Base-by-base conservation (phyloP, 495 filamentous ascomycete species). In the Penicillium mononematosum region DNA sequence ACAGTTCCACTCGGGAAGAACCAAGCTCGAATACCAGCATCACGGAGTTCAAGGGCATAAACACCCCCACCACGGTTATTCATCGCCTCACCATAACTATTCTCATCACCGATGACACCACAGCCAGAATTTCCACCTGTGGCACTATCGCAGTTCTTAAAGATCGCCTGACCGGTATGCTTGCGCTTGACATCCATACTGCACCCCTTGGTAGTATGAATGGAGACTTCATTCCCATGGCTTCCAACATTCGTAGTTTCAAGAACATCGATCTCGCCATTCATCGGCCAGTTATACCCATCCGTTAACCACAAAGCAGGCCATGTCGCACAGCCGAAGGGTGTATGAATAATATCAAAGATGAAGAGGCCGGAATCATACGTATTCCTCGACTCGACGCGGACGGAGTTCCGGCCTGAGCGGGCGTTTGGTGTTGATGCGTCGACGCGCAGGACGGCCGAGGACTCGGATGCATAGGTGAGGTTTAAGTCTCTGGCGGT, bases 291-390 rank as follows among this genome's bases (percentile, higher is more conserved):
- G 34, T 81, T 78, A 17, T 73, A 63, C 0, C 81, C 78, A 16
- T 81, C 85, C 1, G 83, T 83, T 8, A 88, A 67, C 85, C 85
- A 88, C 20, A 89, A 80, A 0, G 82, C 82, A 0, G 80, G 80
- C 81, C 81, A 83, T 14, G 80, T 82, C 1, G 71, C 80, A 57
- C 81, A 84, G 17, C 77, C 78, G 45, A 73, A 74, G 16, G 79
- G 79, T 0, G 74, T 69, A 44, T 80, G 78, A 4, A 78, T 48
- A 62, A 82, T 76, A 48, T 84, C 81, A 56, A 83, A 83, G 59
- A 84, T 58, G 62, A 84, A 84, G 2, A 84, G 73, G 1, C 78
- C 80, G 8, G 59, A 60, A 34, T 82, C 72, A 48, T 83, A 84
- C 20, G 64, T 69, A 5, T 63, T 71, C 32, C 75, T 79, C 5